Percentiles rank a stretch among this genome's conserved stretches.
Evolutionary conservation across 1,139 yeast species (phyloP).

Genomic region (Trichomonascaceae sp.): DNA sequence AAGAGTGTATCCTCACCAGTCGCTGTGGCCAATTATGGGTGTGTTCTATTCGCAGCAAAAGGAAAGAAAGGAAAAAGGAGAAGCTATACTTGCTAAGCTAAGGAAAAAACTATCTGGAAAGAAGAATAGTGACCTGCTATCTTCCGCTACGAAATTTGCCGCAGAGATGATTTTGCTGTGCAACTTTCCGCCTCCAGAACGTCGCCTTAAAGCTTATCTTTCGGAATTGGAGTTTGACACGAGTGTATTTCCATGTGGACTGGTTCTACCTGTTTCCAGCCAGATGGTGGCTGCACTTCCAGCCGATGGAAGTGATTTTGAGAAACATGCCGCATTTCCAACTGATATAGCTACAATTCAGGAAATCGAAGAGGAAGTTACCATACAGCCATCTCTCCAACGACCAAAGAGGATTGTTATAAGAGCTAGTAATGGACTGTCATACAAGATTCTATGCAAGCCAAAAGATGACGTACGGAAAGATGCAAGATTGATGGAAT

Average conservation of each 20-base stretch:
- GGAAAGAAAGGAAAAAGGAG: slow-evolving; percentile 51
- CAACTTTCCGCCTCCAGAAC: slow-evolving; percentile 31
- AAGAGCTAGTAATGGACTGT: slow-evolving; percentile 69
- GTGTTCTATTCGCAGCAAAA: slow-evolving; percentile 63
- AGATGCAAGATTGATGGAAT: slow-evolving; percentile 91
- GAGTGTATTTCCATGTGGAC: slow-evolving; percentile 50
- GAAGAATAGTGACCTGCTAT: slow-evolving; percentile 10
- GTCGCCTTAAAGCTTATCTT: slow-evolving; percentile 33
- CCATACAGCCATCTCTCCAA: slow-evolving; percentile 74
- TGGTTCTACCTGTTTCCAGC: slow-evolving; percentile 77
- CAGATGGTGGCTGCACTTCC: slow-evolving; percentile 69
- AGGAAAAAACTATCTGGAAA: slow-evolving; percentile 14
- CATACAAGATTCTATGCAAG: slow-evolving; percentile 74
- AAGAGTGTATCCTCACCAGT: slow-evolving; percentile 67
- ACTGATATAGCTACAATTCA: slow-evolving; percentile 46
- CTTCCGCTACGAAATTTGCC: slow-evolving; percentile 15
- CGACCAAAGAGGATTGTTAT: slow-evolving; percentile 76
- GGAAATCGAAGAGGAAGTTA: slow-evolving; percentile 50
- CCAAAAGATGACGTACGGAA: slow-evolving; percentile 87
- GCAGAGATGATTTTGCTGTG: slow-evolving; percentile 27
- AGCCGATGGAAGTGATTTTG: slow-evolving; percentile 39
- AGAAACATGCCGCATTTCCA: slow-evolving; percentile 49
- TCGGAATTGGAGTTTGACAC: slow-evolving; percentile 41
- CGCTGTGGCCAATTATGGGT: slow-evolving; percentile 79
- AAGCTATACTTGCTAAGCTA: slow-evolving; percentile 32